Base-by-base conservation (phyloP, 306 rosid genomes). In the Quercus gilva region DNA sequence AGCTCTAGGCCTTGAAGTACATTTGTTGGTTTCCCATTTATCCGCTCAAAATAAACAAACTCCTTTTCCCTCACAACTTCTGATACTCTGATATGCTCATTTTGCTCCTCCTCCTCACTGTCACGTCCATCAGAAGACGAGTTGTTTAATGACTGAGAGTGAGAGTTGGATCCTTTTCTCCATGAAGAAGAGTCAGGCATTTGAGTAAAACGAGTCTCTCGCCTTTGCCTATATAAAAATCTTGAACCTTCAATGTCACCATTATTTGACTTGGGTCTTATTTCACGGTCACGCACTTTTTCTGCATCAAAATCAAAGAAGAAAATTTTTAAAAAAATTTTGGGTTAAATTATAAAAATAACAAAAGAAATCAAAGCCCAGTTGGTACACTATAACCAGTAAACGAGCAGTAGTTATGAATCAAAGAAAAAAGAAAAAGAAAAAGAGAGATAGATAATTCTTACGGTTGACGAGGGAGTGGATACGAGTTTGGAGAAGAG, bases 1-100 rank as follows among this genome's bases (percentile, higher is more conserved):
- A 88, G 89, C 83, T 88, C 84, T 71, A 90, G 86, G 15, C 90
- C 94, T 5, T 75, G 58, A 4, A 90, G 79, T 55, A 90, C 71
- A 81, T 90, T 85, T 31, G 60, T 61, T 23, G 2, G 4, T 78
- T 55, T 81, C 17, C 87, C 79, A 67, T 83, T 41, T 7, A 84
- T 43, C 33, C 35, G 72, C 74, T 90, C 90, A 69, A 20, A 0
- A 57, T 5, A 33, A 56, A 25, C 18, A 35, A 86, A 86, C 78
- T 88, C 55, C 35, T 61, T 83, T 76, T 81, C 15, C 33, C 74
- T 35, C 5, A 33, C 25, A 83, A 90, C 85, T 45, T 49, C 61
- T 45, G 69, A 80, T 14, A 31, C 67, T 77, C 90, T 82, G 1
- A 69, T 57, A 1, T 2, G 29, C 89, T 87, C 90, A 6, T 71